Evolutionary conservation across 306 rosid species (phyloP).

Genomic region (Acacia acuminata): DNA sequence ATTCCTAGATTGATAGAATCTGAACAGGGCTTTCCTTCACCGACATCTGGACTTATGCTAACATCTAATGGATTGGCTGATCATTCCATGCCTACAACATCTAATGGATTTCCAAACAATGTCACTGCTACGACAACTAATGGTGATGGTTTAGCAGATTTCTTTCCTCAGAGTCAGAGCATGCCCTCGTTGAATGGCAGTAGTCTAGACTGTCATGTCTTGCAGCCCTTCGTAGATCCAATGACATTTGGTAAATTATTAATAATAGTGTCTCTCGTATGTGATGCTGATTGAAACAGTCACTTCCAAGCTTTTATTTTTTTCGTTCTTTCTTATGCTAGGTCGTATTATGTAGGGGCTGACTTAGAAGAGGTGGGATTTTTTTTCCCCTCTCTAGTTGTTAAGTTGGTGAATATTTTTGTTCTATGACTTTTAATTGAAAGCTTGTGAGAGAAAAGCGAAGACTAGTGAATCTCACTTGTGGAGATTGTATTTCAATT

Average conservation of each 20-base stretch:
- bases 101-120: background rate
- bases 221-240: constrained; percentile 1
- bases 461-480: background rate
- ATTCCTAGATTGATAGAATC: constrained; percentile 18
- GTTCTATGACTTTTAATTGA: background rate
- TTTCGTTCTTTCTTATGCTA: background rate
- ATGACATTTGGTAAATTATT: constrained; percentile 7
- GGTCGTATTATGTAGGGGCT: background rate
- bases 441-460: background rate
- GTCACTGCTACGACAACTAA: background rate
- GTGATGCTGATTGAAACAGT: background rate
- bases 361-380: background rate
- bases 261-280: constrained; percentile 7
- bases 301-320: background rate
- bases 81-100: background rate
- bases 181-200: background rate
- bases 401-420: background rate
- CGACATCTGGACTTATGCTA: constrained; percentile 31
- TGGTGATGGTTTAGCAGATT: background rate
- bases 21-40: constrained; percentile 27
- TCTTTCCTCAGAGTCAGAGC: background rate
- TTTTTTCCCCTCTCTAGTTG: constrained; percentile 7
- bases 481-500: background rate
- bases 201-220: background rate
- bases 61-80: constrained; percentile 5